Base-by-base conservation (phyloP, 257 asterid species). In the Nicotiana tomentosiformis region DNA sequence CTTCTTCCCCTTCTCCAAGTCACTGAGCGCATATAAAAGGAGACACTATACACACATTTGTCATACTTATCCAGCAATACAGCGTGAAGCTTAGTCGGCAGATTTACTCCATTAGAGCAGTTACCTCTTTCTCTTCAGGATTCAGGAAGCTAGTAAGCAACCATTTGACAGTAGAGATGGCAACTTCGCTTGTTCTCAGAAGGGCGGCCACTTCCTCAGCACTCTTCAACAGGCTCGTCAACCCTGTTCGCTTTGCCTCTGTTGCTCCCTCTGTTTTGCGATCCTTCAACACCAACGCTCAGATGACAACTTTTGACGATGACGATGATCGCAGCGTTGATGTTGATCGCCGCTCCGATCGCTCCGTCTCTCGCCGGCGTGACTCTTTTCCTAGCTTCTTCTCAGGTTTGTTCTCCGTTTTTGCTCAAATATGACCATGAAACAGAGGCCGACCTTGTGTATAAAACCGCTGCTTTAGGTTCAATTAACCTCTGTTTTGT, bases 261-360 rank as follows among this genome's bases (percentile, higher is more conserved):
- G 84, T 80, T 10, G 81, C 86, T 32, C 69, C 89, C 2, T 67
- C 89, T n/a, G 77, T 39, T 20, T 32, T 77, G 32, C 84, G 90
- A 0, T 84, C 84, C 20, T 88, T 87, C 85, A 86, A 56, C 23
- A 88, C 90, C 8, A 69, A 88, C 49, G 20, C 90, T 55, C 90
- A 88, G 77, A 66, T 86, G 88, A 46, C 88, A 4, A 12, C 23
- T 10, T 84, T 66, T 11, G 84, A 84, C 4, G 86, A 84, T 43
- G 51, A 43, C 0, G 89, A 70, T 58, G 87, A 84, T 10, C 82
- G 87, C 0, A 9, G 33, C 1, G 57, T 84, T 23, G 90, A 86
- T n/a, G 46, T 37, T 16, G 79, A 82, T 7, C 89, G 86, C 62
- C 88, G 86, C 66, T 53, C 81, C 4, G 84, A 49, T 12, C 84